These are phyloP conservation scores for Actinomucor elegans DNA, from an alignment of 371 early-diverging fungal species.

Conservation along the genomic window DNA sequence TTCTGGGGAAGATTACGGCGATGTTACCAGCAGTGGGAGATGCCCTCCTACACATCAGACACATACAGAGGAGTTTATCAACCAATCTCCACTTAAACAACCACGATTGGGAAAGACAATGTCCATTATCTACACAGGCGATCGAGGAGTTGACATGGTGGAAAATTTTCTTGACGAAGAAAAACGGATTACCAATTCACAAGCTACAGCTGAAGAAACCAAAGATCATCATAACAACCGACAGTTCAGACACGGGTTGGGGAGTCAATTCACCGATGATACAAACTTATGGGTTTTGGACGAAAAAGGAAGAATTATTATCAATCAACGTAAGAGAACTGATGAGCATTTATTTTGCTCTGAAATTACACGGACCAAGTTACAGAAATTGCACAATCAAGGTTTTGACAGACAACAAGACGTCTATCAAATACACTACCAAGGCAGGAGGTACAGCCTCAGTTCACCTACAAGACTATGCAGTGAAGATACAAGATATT, in stretches of 20 bases:
- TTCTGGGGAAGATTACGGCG: conserved; percentile 13
- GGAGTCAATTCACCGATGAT: conserved; percentile 8
- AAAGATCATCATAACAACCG: background rate
- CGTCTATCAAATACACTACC: conserved; percentile 17
- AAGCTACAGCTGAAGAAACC: background rate
- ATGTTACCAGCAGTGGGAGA: conserved; percentile 13
- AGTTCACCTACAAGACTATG: conserved; percentile 7
- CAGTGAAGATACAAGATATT: conserved; percentile 18
- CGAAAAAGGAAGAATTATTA: background rate
- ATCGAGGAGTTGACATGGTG: conserved; percentile 10
- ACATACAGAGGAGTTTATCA: conserved; percentile 2
- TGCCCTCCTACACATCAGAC: background rate
- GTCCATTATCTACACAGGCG: background rate
- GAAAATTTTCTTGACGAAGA: background rate
- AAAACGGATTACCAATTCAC: conserved; percentile 20
- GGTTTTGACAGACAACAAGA: conserved; percentile 13
- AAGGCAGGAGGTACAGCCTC: conserved; percentile 20
- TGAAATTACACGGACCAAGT: conserved; percentile 9
- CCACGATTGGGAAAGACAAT: conserved; percentile 7
- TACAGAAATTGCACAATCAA: conserved; percentile 1
- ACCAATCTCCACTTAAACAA: background rate
- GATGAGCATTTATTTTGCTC: conserved; percentile 15
- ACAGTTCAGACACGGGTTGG: conserved; percentile 16
- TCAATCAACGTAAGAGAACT: conserved; percentile 30
- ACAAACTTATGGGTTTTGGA: conserved; percentile 23